Evolutionary conservation across 768 basidiomycete genomes (phyloP).

Genomic region (Boletus bicolor): DNA sequence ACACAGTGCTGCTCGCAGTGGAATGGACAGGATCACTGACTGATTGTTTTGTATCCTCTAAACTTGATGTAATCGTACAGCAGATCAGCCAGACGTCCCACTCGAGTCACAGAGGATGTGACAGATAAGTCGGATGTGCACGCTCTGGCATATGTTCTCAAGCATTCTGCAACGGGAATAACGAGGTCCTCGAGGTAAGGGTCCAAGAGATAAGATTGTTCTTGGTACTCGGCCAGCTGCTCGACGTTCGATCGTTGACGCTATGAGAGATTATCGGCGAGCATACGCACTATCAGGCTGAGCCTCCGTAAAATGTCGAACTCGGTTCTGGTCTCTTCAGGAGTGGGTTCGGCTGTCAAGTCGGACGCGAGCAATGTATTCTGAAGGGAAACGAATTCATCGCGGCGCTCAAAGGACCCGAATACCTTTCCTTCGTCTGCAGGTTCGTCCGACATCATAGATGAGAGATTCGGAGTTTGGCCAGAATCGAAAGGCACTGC

Average conservation of each 20-base stretch:
- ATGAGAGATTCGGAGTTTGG: background rate
- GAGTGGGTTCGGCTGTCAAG: slow-evolving; percentile 40
- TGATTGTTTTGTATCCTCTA: slow-evolving; percentile 87
- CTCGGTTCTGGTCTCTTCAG: slow-evolving; percentile 46
- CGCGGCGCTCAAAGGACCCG: slow-evolving; percentile 57
- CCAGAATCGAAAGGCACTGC: background rate
- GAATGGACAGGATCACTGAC: slow-evolving; percentile 46
- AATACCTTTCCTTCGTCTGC: slow-evolving; percentile 43
- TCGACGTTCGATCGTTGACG: slow-evolving; percentile 1
- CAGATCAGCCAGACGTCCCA: slow-evolving; percentile 54
- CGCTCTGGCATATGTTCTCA: slow-evolving; percentile 54
- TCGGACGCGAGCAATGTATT: slow-evolving; percentile 47
- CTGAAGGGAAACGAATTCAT: slow-evolving; percentile 57
- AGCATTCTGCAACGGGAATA: slow-evolving; percentile 61
- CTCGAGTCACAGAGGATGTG: slow-evolving; percentile 36
- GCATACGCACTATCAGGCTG: slow-evolving; percentile 47
- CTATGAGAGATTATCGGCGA: slow-evolving; percentile 1
- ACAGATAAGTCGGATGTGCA: slow-evolving; percentile 31
- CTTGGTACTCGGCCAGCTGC: slow-evolving; percentile 87
- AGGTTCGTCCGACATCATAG: slow-evolving; percentile 38
- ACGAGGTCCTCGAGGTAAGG: slow-evolving; percentile 82
- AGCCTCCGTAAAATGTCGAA: slow-evolving; percentile 41
- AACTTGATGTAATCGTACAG: slow-evolving; percentile 84
- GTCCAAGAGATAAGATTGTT: slow-evolving; percentile 89
- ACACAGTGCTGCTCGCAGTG: slow-evolving; percentile 2